Percentiles rank a stretch among this genome's conserved stretches.
phyloP scores from a whole-genome alignment of 257 asterid species.

The Solanum medicagineum region DNA sequence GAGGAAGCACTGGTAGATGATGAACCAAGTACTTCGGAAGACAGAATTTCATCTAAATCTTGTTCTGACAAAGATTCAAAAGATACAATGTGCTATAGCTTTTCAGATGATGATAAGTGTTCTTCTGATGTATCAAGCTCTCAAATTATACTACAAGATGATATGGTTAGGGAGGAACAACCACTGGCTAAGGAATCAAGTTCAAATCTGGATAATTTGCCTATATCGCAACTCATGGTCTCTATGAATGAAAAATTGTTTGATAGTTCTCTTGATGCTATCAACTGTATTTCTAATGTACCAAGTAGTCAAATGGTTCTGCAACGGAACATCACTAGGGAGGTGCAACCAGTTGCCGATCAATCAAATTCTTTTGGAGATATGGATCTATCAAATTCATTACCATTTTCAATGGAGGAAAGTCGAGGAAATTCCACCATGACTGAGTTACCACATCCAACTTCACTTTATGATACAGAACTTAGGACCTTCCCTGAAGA shows the following conservation, averaged over 20 bases:
- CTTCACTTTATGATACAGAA: constrained; percentile 11
- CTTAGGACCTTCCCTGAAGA: neutral
- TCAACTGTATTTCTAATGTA: neutral
- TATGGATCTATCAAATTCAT: neutral
- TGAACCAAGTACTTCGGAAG: neutral
- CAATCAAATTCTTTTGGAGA: neutral
- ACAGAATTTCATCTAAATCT: neutral
- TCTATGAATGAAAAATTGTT: neutral
- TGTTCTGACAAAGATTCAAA: neutral
- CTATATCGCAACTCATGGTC: neutral
- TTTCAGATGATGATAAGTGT: neutral
- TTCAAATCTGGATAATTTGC: neutral
- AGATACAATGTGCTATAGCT: neutral
- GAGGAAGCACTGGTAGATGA: neutral
- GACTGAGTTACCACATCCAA: neutral
- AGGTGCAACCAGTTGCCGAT: neutral
- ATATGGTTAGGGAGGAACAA: neutral
- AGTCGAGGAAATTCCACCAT: neutral
- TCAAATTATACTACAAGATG: neutral
- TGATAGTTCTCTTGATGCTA: neutral
- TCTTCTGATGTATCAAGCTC: neutral
- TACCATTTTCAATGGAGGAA: neutral
- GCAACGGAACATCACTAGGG: neutral
- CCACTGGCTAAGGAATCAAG: neutral
- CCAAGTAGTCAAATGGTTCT: neutral